Evolutionary conservation across 2,329 filamentous ascomycete genomes (phyloP), one percentile per base, ranked within the genome.

Genomic region (Penicillium sp.): DNA sequence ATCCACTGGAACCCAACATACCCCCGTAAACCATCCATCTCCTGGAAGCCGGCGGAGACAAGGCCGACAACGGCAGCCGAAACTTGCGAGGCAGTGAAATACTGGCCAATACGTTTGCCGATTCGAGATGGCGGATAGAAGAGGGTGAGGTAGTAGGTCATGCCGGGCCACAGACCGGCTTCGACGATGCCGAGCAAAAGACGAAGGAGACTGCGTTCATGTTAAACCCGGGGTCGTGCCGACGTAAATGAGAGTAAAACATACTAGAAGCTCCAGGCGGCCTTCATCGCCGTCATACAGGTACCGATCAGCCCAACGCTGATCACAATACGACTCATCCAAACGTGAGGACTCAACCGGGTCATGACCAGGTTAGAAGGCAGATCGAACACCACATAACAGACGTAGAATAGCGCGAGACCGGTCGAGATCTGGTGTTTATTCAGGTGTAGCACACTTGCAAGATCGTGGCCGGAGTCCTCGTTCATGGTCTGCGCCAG

Each of bases 401-500:
- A 86, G 55, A 95, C 90, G 68, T 96, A 96, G 77, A 96, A 96
- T 14, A 96, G 79, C 4, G 91, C 89, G 35, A 96, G 76, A 44
- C 89, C 90, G 0, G 88, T 92, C 0, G 90, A 95, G 14, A 90
- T 85, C 71, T 96, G 87, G 63, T 88, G 88, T 9, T 86, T 73
- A 0, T 83, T 84, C 58, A 95, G 76, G 53, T 84, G 68, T 45
- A 96, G 80, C 33, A 87, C 81, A 2, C 83, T 81, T 60, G 81
- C 81, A n/a, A 96, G 82, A 66, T 94, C 87, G 67, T 96, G 90
- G 30, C 81, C 80, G 38, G 81, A 73, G 16, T 80, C 73, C 27
- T 73, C 73, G 73, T 96, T 96, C 91, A 96, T 96, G 1, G 91
- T 96, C 74, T 96, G 90, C n/a, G 91, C 89, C 61, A 96, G 85